These are phyloP conservation scores for Sclerotinia sclerotiorum DNA, from an alignment of 2,329 filamentous ascomycete species.

Conservation along the genomic window DNA sequence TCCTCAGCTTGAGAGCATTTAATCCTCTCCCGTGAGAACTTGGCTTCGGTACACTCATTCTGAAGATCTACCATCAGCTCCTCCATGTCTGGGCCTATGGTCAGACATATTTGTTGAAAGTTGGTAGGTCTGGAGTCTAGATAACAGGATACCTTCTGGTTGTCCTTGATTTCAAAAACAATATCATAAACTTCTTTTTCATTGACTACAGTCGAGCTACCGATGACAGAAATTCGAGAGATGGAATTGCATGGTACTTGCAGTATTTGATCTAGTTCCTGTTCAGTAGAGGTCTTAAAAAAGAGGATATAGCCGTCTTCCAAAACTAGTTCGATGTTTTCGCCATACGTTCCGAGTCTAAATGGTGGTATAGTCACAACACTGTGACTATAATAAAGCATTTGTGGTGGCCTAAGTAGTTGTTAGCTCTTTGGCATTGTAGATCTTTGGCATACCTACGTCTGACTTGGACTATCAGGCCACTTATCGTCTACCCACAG, in stretches of 20 bases:
- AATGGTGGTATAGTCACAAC: conserved; percentile 11
- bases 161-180: conserved; percentile 2
- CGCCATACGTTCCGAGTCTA: conserved; percentile 7
- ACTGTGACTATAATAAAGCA: conserved; percentile 22
- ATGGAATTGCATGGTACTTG: conserved; percentile 20
- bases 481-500: conserved; percentile 31
- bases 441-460: neutral
- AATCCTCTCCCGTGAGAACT: neutral
- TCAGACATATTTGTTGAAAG: conserved; percentile 7
- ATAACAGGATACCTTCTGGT: neutral
- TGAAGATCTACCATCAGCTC: conserved; percentile 9
- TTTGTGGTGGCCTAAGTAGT: conserved; percentile 7
- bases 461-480: conserved; percentile 1
- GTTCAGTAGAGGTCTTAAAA: conserved; percentile 12
- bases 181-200: neutral
- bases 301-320: conserved; percentile 20
- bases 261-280: conserved; percentile 24
- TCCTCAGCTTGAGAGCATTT: conserved; percentile 2
- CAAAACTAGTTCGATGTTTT: conserved; percentile 13
- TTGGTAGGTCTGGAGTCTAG: neutral
- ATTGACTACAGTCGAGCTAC: neutral
- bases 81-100: neutral
- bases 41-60: neutral
- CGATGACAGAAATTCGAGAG: neutral
- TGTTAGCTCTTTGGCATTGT: neutral